Percentiles rank a stretch among this genome's conserved stretches.
These are phyloP conservation scores for Bryum argenteum DNA, from an alignment of 225 moss, liverwort and hornwort genomes.

Conservation along the genomic window DNA sequence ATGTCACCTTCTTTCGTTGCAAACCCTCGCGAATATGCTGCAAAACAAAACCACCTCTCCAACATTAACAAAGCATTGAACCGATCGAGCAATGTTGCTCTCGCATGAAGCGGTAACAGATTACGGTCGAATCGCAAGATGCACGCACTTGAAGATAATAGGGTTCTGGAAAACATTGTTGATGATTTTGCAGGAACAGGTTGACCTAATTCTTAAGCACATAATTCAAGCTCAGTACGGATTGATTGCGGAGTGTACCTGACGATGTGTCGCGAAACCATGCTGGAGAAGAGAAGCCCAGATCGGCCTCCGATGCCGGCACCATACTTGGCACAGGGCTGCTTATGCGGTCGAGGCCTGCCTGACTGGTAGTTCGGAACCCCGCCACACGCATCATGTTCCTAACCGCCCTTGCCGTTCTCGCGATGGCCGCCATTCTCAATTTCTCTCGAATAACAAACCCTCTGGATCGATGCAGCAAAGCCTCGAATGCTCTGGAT, in stretches of 20 bases:
- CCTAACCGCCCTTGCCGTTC: slow-evolving; percentile 22
- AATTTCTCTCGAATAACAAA: not conserved
- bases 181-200: too few relatives aligned
- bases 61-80: not conserved
- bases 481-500: not conserved
- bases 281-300: slow-evolving; percentile 17
- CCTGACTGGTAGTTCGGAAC: slow-evolving; percentile 19
- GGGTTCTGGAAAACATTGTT: too few relatives aligned
- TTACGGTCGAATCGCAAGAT: too few relatives aligned
- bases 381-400: slow-evolving; percentile 23
- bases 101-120: too few relatives aligned
- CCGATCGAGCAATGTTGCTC: too few relatives aligned
- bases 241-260: slow-evolving; percentile 17
- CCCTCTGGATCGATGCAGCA: not conserved
- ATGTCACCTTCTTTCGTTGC: slow-evolving; percentile 29
- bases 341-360: slow-evolving; percentile 18
- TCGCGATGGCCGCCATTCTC: slow-evolving; percentile 35
- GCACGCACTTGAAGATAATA: too few relatives aligned
- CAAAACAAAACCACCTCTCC: not conserved
- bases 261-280: slow-evolving; percentile 20
- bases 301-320: slow-evolving; percentile 28
- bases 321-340: slow-evolving; percentile 1
- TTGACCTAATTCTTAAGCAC: not conserved
- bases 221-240: not conserved
- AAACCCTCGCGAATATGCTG: slow-evolving; percentile 40